These are phyloP conservation scores for Glarea lozoyensis DNA, from an alignment of 495 filamentous ascomycete genomes.

Conservation along the genomic window DNA sequence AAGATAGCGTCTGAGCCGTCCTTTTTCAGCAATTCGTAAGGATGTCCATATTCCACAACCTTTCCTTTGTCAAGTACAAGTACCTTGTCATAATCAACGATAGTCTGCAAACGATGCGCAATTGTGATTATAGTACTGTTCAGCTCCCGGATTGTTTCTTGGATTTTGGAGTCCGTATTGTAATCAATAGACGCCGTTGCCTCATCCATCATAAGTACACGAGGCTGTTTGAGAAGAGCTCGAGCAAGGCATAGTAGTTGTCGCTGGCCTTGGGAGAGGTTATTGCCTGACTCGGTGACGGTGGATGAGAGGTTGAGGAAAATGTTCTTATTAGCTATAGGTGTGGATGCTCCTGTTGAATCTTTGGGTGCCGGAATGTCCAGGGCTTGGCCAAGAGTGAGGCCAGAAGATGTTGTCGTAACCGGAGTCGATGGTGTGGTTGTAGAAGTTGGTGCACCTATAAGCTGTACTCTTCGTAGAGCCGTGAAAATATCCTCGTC, in stretches of 20 bases:
- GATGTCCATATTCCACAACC: conserved; percentile 84
- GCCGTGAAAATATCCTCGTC: conserved; percentile 87
- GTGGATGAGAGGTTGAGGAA: conserved; percentile 81
- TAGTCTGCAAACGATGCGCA: conserved; percentile 93
- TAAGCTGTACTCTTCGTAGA: conserved; percentile 83
- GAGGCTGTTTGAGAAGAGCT: conserved; percentile 83
- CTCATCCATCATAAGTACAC: conserved; percentile 97
- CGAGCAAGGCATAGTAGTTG: conserved; percentile 94
- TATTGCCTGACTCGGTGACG: conserved; percentile 86
- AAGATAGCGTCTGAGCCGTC: conserved; percentile 56
- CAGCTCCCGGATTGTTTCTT: conserved; percentile 86
- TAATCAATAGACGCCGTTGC: conserved; percentile 98
- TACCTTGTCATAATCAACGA: conserved; percentile 98
- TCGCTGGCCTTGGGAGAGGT: conserved; percentile 92
- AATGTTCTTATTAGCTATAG: conserved; percentile 74
- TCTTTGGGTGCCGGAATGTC: no score
- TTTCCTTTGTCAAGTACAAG: conserved; percentile 84
- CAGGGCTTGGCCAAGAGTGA: conserved; percentile 10
- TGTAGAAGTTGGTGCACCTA: conserved; percentile 38
- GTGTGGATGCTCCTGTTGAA: conserved; percentile 28
- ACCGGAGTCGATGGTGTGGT: conserved; percentile 19
- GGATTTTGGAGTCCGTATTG: conserved; percentile 89
- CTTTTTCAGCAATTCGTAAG: conserved; percentile 50
- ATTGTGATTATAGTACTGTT: conserved; percentile 94
- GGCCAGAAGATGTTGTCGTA: conserved; percentile 13